Conservation (phyloP, 2,329 filamentous ascomycete genomes). For the Phaeoacremonium minimum region DNA sequence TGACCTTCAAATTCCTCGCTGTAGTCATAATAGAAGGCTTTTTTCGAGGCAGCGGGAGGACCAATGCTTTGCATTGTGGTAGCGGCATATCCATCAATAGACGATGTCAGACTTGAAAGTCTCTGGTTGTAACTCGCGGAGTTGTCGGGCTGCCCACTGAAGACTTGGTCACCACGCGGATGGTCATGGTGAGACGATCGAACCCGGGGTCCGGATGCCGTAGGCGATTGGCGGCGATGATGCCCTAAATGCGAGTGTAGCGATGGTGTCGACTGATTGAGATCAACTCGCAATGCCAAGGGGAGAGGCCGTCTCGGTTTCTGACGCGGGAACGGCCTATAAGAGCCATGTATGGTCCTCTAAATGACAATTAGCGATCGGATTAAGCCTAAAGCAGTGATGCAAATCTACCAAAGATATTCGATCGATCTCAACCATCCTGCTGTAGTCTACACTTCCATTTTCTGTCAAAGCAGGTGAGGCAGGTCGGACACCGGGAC, state of each 20-base stretch:
- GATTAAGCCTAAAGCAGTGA: constrained; percentile 1
- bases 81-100: constrained; percentile 42
- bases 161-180: too few species aligned
- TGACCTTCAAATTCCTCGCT: constrained; percentile 41
- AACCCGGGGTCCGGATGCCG: background rate
- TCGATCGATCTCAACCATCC: constrained; percentile 45
- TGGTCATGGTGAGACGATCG: constrained; percentile 10
- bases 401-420: constrained; percentile 39
- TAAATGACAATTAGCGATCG: constrained; percentile 16
- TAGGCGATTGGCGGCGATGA: constrained; percentile 11
- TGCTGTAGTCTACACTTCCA: constrained; percentile 42
- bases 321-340: constrained; percentile 31
- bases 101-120: constrained; percentile 45
- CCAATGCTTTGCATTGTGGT: constrained; percentile 10
- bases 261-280: constrained; percentile 34
- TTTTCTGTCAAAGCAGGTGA: constrained; percentile 45
- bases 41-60: constrained; percentile 16
- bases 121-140: constrained; percentile 33
- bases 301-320: constrained; percentile 29
- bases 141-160: too few species aligned
- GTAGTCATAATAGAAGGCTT: constrained; percentile 49
- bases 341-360: constrained; percentile 39
- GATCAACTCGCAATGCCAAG: constrained; percentile 31
- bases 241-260: constrained; percentile 15
- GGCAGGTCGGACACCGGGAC: constrained; percentile 44